A percentile compares a stretch with the other conserved stretches of the same genome.
These are phyloP conservation scores for Solanum hybrid DNA, from an alignment of 305 asterid genomes.

Conservation along the genomic window DNA sequence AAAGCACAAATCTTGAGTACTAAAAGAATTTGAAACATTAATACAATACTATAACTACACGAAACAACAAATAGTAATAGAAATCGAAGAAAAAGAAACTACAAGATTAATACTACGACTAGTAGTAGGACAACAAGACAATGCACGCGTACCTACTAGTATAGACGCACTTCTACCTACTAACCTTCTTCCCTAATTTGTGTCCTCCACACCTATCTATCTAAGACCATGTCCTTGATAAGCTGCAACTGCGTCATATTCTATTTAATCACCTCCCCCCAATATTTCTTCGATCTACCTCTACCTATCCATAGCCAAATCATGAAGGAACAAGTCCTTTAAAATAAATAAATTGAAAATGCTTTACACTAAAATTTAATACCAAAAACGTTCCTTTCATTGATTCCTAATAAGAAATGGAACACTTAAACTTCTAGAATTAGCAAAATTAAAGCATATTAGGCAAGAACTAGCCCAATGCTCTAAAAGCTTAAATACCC, in stretches of 20 bases:
- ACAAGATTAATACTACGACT: neutral
- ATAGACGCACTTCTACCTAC: neutral
- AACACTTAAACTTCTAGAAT: neutral
- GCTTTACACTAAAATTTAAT: neutral
- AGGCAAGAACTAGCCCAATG: neutral
- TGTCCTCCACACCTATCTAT: neutral
- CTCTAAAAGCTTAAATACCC: neutral
- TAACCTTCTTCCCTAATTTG: neutral
- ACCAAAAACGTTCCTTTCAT: neutral
- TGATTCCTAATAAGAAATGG: neutral
- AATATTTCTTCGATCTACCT: neutral
- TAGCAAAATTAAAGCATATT: neutral
- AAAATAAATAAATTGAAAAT: neutral
- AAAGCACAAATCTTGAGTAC: neutral
- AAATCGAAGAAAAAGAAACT: neutral
- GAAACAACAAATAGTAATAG: neutral
- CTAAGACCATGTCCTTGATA: neutral
- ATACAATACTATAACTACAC: neutral
- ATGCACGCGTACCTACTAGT: neutral
- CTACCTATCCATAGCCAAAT: neutral
- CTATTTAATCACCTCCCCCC: neutral
- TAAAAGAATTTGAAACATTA: neutral
- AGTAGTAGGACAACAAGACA: neutral
- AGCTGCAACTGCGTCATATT: neutral
- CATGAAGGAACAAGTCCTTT: neutral